Evolutionary conservation across 2,329 filamentous ascomycete genomes (phyloP).

Genomic region (Ophiostoma australiae): DNA sequence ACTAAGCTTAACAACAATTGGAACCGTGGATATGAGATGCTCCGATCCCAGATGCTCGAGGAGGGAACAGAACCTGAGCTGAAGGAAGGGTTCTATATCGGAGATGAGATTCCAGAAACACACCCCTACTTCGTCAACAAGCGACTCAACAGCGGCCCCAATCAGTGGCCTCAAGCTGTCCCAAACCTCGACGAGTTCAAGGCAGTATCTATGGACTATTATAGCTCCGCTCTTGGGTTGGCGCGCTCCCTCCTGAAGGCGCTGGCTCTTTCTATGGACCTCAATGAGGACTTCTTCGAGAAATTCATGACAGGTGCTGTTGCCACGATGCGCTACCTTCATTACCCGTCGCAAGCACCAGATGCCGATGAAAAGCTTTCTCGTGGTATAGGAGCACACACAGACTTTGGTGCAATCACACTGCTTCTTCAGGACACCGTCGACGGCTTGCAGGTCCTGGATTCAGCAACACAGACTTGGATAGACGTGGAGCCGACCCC

Average conservation of each 20-base stretch:
- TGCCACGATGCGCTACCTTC: constrained; percentile 25
- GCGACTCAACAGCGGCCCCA: constrained; percentile 31
- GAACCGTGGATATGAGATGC: constrained; percentile 37
- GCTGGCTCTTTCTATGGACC: constrained; percentile 40
- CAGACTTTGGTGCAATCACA: constrained; percentile 52
- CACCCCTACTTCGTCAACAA: constrained; percentile 25
- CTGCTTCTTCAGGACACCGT: constrained; percentile 48
- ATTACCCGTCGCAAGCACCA: constrained; percentile 36
- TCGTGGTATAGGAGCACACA: constrained; percentile 44
- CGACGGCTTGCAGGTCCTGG: constrained; percentile 48
- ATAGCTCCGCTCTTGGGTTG: constrained; percentile 18
- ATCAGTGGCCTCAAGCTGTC: constrained; percentile 31
- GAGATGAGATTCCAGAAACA: constrained; percentile 32
- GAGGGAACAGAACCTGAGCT: constrained; percentile 35
- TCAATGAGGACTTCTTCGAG: constrained; percentile 40
- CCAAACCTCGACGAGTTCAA: constrained; percentile 19
- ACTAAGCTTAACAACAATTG: constrained; percentile 34
- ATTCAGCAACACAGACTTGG: constrained; percentile 42
- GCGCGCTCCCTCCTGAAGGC: constrained; percentile 21
- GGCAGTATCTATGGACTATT: constrained; percentile 22
- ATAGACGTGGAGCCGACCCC: constrained; percentile 40
- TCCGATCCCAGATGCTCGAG: constrained; percentile 34
- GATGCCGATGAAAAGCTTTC: constrained; percentile 33
- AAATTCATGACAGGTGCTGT: constrained; percentile 21
- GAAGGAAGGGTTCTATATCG: constrained; percentile 36